Evolutionary conservation across 1,284 basidiomycete species (phyloP).

Genomic region (Cutaneotrichosporon sp.): DNA sequence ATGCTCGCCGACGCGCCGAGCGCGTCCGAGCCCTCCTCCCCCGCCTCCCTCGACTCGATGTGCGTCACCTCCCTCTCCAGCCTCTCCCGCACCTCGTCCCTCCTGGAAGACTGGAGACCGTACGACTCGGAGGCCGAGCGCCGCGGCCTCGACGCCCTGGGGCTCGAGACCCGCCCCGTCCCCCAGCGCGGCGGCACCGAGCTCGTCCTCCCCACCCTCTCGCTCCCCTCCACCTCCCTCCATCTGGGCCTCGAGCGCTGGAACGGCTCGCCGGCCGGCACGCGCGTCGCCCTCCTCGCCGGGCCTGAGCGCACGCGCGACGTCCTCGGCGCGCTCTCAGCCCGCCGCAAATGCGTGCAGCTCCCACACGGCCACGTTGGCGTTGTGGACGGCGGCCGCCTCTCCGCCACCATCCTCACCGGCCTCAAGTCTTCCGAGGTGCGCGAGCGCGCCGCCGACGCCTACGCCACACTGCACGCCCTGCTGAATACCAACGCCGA

Average conservation of each 20-base stretch:
- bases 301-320: slow-evolving; percentile 26
- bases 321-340: slow-evolving; percentile 30
- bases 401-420: slow-evolving; percentile 31
- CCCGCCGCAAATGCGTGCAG: slow-evolving; percentile 35
- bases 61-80: slow-evolving; percentile 36
- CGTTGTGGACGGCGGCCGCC: slow-evolving; percentile 20
- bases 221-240: slow-evolving; percentile 40
- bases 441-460: slow-evolving; percentile 17
- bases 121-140: slow-evolving; percentile 9
- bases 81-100: slow-evolving; percentile 33
- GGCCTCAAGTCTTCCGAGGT: slow-evolving; percentile 24
- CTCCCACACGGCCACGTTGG: slow-evolving; percentile 33
- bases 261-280: slow-evolving; percentile 18
- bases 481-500: slow-evolving; percentile 33
- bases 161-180: slow-evolving; percentile 3
- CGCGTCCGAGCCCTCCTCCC: slow-evolving; percentile 37
- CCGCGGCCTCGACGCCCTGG: slow-evolving; percentile 3
- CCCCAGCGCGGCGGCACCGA: slow-evolving; percentile 23
- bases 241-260: slow-evolving; percentile 39
- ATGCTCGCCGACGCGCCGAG: slow-evolving; percentile 24
- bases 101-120: slow-evolving; percentile 21
- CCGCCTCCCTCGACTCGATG: slow-evolving; percentile 31
- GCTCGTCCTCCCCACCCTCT: slow-evolving; percentile 42
- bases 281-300: slow-evolving; percentile 34
- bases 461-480: slow-evolving; percentile 33